Percentiles rank a stretch among this genome's conserved stretches.
These are phyloP conservation scores for Thuja plicata DNA, from an alignment of 83 land plant genomes.

Conservation along the genomic window DNA sequence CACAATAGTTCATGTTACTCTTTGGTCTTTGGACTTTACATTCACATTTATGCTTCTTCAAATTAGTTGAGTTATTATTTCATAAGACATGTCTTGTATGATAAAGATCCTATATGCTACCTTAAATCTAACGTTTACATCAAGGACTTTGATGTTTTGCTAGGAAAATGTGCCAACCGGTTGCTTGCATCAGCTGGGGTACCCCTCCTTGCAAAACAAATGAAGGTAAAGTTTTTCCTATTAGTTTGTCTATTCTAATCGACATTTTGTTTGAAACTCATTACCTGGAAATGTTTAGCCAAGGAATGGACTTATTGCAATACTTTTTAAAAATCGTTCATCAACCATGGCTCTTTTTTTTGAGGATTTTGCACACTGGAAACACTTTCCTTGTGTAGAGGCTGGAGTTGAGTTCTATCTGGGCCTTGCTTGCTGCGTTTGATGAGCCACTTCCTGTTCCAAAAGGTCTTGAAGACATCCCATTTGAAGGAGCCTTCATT, in stretches of 20 bases:
- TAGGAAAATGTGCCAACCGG: constrained; percentile 98
- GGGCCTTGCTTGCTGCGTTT: constrained; percentile 98
- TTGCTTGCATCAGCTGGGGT: constrained; percentile 86
- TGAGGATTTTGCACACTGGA: background rate
- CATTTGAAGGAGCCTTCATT: constrained; percentile 93
- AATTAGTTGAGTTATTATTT: background rate
- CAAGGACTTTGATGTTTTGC: background rate
- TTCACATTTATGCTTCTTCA: background rate
- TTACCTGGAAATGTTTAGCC: background rate
- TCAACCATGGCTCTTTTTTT: background rate
- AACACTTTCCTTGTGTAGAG: constrained; percentile 44
- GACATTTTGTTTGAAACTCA: background rate
- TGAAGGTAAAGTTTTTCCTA: constrained; percentile 64
- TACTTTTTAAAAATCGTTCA: background rate
- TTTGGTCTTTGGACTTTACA: background rate
- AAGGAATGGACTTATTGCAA: background rate
- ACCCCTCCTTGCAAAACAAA: constrained; percentile 81
- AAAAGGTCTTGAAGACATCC: constrained; percentile 11
- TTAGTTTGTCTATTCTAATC: background rate
- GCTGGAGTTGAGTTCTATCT: constrained; percentile 87
- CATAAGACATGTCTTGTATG: background rate
- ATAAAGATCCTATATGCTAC: background rate
- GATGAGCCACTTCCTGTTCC: constrained; percentile 81
- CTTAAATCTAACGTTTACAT: background rate
- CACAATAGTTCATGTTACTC: too few species aligned